phyloP scores from a whole-genome alignment of 2,329 filamentous ascomycete species.

The Fusarium buxicola region DNA sequence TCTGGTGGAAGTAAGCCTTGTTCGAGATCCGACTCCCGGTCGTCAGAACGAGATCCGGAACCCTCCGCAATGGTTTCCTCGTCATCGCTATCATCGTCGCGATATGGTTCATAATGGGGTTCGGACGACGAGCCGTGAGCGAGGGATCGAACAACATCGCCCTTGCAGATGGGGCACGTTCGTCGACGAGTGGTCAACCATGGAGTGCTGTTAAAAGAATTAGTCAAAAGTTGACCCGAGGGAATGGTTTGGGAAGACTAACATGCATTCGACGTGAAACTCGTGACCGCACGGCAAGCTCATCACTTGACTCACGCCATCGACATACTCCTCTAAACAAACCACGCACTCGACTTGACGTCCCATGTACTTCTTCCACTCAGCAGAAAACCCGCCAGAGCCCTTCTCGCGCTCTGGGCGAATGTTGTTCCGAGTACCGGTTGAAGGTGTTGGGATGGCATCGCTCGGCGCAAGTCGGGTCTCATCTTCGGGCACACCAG shows the following conservation, averaged over 20 bases:
- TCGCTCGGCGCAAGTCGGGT: constrained; percentile 59
- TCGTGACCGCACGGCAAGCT: constrained; percentile 97
- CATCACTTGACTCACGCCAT: constrained; percentile 96
- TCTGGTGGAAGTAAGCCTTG: constrained; percentile 52
- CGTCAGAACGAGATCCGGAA: constrained; percentile 47
- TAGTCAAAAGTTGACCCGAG: background rate
- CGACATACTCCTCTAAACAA: constrained; percentile 94
- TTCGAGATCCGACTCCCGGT: constrained; percentile 56
- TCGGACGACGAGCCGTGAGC: constrained; percentile 64
- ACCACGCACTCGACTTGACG: constrained; percentile 90
- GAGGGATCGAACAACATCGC: constrained; percentile 85
- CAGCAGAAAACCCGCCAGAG: constrained; percentile 54
- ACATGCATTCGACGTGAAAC: constrained; percentile 99
- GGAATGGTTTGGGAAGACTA: constrained; percentile 58
- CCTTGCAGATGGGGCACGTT: constrained; percentile 99
- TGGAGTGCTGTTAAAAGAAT: constrained; percentile 74
- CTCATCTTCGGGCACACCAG: constrained; percentile 66
- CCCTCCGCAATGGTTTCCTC: constrained; percentile 55
- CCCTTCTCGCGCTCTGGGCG: constrained; percentile 62
- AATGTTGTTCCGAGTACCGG: constrained; percentile 48
- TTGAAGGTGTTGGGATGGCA: constrained; percentile 53
- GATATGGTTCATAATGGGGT: constrained; percentile 66
- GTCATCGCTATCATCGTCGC: constrained; percentile 60
- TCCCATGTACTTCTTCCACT: constrained; percentile 76
- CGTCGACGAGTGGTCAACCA: constrained; percentile 95